phyloP scores from a whole-genome alignment of 441 rosid genomes.

The Eruca vesicaria region DNA sequence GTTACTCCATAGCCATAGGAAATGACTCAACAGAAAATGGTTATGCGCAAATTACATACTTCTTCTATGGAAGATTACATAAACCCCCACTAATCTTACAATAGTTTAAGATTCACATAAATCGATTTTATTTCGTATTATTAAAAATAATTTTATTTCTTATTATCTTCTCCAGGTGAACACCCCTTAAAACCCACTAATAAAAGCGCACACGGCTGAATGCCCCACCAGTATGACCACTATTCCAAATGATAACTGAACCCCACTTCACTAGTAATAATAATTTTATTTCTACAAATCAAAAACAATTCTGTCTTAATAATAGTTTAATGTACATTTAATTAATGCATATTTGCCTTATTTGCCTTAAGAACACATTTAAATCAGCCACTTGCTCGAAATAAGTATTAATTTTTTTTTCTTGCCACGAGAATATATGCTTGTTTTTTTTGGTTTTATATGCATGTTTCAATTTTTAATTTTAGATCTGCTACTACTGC shows the following conservation, averaged over 20 bases:
- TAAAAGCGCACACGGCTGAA: constrained; percentile 11
- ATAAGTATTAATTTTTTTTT: not conserved
- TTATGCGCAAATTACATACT: not conserved
- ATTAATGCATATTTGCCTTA: not conserved
- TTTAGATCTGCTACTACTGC: not conserved
- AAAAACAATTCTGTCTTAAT: not conserved
- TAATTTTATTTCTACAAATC: too few relatives aligned
- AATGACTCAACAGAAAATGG: not conserved
- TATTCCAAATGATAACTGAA: not conserved
- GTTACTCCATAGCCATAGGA: not conserved
- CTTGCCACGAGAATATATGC: not conserved
- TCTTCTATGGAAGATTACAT: not conserved
- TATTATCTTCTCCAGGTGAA: not conserved
- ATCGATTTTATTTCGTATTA: not conserved
- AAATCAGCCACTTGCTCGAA: not conserved
- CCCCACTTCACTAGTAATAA: too few relatives aligned
- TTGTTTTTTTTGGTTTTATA: too few relatives aligned
- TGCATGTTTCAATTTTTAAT: not conserved
- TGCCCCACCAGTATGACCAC: constrained; percentile 25
- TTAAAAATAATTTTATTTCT: not conserved
- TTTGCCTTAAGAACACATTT: not conserved
- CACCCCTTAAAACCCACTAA: not conserved
- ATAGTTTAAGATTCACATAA: not conserved
- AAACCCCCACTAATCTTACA: not conserved
- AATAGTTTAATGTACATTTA: not conserved